Evolutionary conservation across 768 basidiomycete species (phyloP).

Genomic region (Daedalea quercina): DNA sequence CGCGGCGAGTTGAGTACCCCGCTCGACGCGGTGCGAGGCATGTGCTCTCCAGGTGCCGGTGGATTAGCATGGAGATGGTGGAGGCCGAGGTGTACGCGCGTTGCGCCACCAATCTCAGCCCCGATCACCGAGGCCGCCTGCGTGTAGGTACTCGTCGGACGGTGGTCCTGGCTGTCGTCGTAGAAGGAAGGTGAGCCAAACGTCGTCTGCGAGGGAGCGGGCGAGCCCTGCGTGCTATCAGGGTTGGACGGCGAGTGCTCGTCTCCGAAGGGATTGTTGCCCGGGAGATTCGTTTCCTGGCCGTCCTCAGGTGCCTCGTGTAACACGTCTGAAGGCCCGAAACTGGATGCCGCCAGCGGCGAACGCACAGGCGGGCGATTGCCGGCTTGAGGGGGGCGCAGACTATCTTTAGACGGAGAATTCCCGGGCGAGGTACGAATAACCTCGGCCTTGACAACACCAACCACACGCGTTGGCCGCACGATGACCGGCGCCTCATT

Average conservation of each 20-base stretch:
- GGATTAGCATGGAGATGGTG: constrained; percentile 22
- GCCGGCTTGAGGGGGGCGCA: constrained; percentile 35
- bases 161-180: constrained; percentile 26
- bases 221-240: constrained; percentile 24
- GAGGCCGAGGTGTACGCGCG: constrained; percentile 60
- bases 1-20: constrained; percentile 28
- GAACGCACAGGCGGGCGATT: constrained; percentile 30
- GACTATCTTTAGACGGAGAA: constrained; percentile 24
- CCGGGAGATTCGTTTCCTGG: constrained; percentile 18
- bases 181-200: constrained; percentile 24
- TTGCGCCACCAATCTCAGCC: constrained; percentile 56
- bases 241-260: constrained; percentile 35
- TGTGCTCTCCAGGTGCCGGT: constrained; percentile 8
- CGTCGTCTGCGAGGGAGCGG: constrained; percentile 28
- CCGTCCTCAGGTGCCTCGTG: constrained; percentile 37
- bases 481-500: constrained; percentile 80
- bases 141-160: constrained; percentile 59
- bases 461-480: constrained; percentile 63
- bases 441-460: constrained; percentile 74
- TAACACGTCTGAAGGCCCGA: constrained; percentile 61
- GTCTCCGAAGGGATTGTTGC: constrained; percentile 67
- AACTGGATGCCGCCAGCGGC: constrained; percentile 64
- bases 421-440: constrained; percentile 48
- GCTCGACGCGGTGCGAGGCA: constrained; percentile 18
- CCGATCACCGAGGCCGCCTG: constrained; percentile 38